A percentile compares a stretch with the other conserved stretches of the same genome.
These are phyloP conservation scores for Beauveria asiatica DNA, from an alignment of 2,329 filamentous ascomycete genomes.

Conservation along the genomic window DNA sequence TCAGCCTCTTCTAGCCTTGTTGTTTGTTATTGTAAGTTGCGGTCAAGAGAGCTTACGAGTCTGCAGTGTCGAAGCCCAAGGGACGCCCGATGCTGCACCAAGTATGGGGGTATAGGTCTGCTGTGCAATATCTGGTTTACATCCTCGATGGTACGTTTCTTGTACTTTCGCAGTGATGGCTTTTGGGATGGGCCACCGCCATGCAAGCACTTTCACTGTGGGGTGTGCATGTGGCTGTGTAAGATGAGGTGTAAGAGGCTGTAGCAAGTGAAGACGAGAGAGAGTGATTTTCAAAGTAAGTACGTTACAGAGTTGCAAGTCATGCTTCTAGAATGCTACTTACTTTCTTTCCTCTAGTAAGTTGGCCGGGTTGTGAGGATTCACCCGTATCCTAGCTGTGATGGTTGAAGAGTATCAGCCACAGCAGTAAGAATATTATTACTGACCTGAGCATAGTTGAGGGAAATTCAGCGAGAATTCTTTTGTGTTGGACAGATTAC, in stretches of 20 bases:
- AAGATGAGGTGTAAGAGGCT: not conserved
- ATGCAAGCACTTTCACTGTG: constrained; percentile 4
- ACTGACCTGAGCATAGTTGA: too few species aligned
- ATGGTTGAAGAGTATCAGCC: not conserved
- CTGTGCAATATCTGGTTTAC: not conserved
- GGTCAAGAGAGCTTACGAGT: not conserved
- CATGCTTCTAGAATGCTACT: not conserved
- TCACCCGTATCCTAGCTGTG: not conserved
- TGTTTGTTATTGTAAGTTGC: constrained; percentile 9
- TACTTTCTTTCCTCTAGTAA: not conserved
- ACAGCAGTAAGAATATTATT: not conserved
- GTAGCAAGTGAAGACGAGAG: not conserved
- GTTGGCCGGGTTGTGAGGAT: not conserved
- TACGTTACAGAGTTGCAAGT: not conserved
- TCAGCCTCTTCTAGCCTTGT: not conserved
- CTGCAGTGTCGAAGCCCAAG: not conserved
- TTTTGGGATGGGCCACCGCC: not conserved
- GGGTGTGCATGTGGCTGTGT: not conserved
- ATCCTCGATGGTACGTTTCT: not conserved
- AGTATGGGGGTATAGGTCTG: not conserved
- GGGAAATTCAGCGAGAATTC: too few species aligned
- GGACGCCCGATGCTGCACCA: not conserved
- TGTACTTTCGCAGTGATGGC: not conserved
- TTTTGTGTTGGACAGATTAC: too few species aligned
- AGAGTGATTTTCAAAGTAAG: not conserved